Conservation (phyloP, 805 yeast species). For the Yarrowia bubula region DNA sequence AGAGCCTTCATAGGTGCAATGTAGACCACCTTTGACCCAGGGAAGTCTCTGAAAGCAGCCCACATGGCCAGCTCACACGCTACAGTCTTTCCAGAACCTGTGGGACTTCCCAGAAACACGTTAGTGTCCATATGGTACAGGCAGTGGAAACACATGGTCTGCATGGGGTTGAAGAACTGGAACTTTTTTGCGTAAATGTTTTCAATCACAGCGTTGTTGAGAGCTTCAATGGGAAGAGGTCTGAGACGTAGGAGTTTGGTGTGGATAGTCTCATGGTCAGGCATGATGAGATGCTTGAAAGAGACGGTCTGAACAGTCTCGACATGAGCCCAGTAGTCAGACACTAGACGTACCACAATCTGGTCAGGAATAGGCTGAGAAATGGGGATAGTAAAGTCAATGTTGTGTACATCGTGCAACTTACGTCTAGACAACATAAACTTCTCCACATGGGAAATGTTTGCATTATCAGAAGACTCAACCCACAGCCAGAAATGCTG, state of each 20-base stretch:
- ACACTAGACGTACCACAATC: constrained; percentile 69
- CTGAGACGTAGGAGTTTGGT: constrained; percentile 77
- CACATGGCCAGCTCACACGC: constrained; percentile 97
- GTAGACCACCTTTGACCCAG: constrained; percentile 76
- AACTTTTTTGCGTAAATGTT: constrained; percentile 64
- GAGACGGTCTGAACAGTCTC: constrained; percentile 75
- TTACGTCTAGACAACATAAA: constrained; percentile 64
- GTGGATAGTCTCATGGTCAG: constrained; percentile 80
- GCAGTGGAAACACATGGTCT: constrained; percentile 92
- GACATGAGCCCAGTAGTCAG: constrained; percentile 88
- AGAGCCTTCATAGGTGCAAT: constrained; percentile 90
- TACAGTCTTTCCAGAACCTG: constrained; percentile 97
- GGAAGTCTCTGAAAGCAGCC: constrained; percentile 86
- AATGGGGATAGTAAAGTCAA: constrained; percentile 91
- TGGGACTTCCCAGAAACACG: constrained; percentile 94
- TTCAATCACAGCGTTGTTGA: constrained; percentile 67
- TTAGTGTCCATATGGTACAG: constrained; percentile 74
- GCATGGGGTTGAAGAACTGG: constrained; percentile 95
- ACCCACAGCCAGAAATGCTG: constrained; percentile 92
- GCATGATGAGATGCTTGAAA: constrained; percentile 85
- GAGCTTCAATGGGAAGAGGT: constrained; percentile 81
- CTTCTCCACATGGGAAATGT: constrained; percentile 78
- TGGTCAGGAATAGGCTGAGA: constrained; percentile 90
- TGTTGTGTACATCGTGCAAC: constrained; percentile 55
- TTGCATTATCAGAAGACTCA: constrained; percentile 74